Conservation (phyloP, 2,329 filamentous ascomycete genomes). For the Trichoderma hamatum region DNA sequence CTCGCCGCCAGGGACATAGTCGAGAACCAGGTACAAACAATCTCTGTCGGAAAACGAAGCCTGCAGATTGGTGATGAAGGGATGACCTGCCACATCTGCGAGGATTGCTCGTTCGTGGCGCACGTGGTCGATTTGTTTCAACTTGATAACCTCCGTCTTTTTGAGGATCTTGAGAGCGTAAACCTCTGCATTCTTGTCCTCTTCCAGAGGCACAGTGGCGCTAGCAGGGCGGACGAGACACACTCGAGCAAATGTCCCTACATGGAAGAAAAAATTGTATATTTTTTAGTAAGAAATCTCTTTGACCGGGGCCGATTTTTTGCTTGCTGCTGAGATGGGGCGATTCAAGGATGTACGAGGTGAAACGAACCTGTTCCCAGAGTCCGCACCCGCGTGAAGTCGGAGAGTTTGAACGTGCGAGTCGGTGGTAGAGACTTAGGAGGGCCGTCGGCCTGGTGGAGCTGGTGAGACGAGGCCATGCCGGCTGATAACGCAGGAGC, state of each 20-base stretch:
- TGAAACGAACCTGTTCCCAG: constrained; percentile 67
- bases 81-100: constrained; percentile 75
- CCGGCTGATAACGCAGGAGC: constrained; percentile 21
- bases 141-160: constrained; percentile 72
- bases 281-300: background rate
- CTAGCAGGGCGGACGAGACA: constrained; percentile 72
- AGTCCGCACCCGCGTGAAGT: constrained; percentile 75
- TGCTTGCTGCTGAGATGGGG: constrained; percentile 10
- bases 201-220: constrained; percentile 44
- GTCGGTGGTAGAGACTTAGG: constrained; percentile 34
- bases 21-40: constrained; percentile 80
- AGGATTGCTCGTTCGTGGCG: constrained; percentile 81
- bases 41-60: constrained; percentile 80
- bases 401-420: constrained; percentile 44
- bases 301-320: background rate
- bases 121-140: constrained; percentile 87
- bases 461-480: constrained; percentile 24
- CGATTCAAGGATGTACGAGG: constrained; percentile 15
- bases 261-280: background rate
- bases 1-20: constrained; percentile 82
- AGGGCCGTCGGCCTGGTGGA: constrained; percentile 13
- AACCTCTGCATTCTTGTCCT: constrained; percentile 52
- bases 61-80: constrained; percentile 79
- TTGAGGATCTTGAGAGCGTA: constrained; percentile 81
- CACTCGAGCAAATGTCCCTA: constrained; percentile 80